Conservation (phyloP, 1,284 basidiomycete genomes). For the Trametes pubescens region DNA sequence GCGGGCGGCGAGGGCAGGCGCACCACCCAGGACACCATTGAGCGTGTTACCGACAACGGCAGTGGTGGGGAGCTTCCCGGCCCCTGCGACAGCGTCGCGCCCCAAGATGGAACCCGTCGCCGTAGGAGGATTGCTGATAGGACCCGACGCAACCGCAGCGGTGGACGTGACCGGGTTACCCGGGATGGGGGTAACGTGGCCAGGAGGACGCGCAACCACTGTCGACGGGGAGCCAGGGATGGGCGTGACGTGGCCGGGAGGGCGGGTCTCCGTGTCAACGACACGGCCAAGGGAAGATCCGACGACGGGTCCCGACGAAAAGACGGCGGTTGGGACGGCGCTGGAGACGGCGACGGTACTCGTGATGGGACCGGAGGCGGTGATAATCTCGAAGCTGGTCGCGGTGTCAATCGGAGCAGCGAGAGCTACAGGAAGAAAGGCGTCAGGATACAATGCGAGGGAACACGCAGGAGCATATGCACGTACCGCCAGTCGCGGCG, state of each 20-base stretch:
- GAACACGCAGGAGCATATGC: background rate
- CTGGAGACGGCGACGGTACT: background rate
- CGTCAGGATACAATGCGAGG: background rate
- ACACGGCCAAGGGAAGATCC: no score
- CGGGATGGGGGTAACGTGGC: background rate
- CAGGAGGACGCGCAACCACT: background rate
- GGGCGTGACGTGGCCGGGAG: background rate
- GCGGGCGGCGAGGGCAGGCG: background rate
- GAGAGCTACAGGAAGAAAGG: background rate
- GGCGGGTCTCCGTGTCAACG: background rate
- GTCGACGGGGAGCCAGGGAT: background rate
- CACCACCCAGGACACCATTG: background rate
- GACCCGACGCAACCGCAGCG: background rate
- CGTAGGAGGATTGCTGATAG: background rate
- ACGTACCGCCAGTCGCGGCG: constrained; percentile 9
- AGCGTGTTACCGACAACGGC: background rate
- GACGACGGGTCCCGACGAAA: background rate
- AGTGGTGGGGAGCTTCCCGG: background rate
- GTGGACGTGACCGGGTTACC: background rate
- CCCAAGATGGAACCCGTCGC: no score
- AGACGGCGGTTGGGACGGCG: background rate
- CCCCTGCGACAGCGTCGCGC: background rate
- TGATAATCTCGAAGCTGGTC: background rate
- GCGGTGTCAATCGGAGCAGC: constrained; percentile 4
- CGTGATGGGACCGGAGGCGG: background rate